Base-by-base conservation (phyloP, 306 rosid genomes). In the Cicer judaicum region DNA sequence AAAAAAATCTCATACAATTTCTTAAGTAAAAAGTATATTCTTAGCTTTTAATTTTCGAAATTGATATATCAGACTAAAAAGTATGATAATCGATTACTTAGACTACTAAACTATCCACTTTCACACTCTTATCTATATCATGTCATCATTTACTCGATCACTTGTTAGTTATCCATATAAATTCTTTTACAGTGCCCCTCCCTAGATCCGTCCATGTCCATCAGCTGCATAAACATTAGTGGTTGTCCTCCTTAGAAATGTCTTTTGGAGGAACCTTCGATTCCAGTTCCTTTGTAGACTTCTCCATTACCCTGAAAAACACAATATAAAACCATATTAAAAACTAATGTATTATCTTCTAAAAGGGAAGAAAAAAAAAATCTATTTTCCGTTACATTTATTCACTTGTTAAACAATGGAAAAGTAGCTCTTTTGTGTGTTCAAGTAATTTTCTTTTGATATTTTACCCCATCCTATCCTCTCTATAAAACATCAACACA, bases 181-280 rank as follows among this genome's bases (percentile, higher is more conserved):
- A 29, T 29, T 29, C 36, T 29, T 29, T 29, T 29, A 3, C 36
- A 29, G 5, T 29, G 5, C 36, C 36, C 36, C 36, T 29, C 5
- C 36, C 36, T 29, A 29, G 5, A 29, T 29, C 36, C 36, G 36
- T 29, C 36, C 36, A 50, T 1, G 8, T 29, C 14, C 5, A 64
- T 64, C 29, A 53, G 55, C 52, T 5, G 42, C 53, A 70, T 49
- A 44, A 48, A 73, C 60, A 73, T 78, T 68, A 86, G 63, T 83
- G 73, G 38, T 75, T 86, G 71, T 83, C 82, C 54, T 86, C 74
- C 85, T 80, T 83, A 59, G 81, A 76, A 60, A 6, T 59, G 59
- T 80, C 87, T 72, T 83, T 83, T 5, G 79, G 63, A 71, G 81
- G 80, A 71, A 65, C 78, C 79, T 86, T 86, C 29, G 87, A 71